Conservation (phyloP, 2,329 filamentous ascomycete species). For the Diaporthe caulivora region DNA sequence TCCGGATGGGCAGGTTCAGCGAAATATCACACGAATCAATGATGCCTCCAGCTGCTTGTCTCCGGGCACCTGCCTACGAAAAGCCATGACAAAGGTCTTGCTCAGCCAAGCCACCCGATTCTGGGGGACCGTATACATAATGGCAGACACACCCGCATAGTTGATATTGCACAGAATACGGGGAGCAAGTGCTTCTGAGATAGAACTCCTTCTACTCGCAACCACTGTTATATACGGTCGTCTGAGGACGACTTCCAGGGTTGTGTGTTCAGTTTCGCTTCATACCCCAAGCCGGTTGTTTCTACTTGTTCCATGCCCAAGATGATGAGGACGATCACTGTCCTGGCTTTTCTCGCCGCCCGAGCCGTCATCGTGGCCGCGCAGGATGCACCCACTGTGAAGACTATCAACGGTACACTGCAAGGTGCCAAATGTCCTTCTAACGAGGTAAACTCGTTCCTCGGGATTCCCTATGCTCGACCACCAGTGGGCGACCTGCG, state of each 20-base stretch:
- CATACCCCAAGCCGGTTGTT: too few species aligned
- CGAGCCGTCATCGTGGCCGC: constrained; percentile 11
- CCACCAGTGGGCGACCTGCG: constrained; percentile 30
- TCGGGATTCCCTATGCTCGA: constrained; percentile 34
- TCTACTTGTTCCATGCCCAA: neutral
- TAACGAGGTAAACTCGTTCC: constrained; percentile 24
- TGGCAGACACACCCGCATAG: neutral
- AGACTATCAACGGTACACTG: constrained; percentile 16
- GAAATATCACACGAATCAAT: constrained; percentile 16
- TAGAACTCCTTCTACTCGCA: neutral
- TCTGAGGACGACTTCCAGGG: neutral
- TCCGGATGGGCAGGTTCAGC: neutral
- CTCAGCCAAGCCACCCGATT: constrained; percentile 9
- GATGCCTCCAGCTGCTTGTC: neutral
- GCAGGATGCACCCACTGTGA: constrained; percentile 21
- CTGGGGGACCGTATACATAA: neutral
- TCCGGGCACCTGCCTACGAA: neutral
- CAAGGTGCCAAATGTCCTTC: constrained; percentile 25
- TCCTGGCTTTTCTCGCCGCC: constrained; percentile 8
- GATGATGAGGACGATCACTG: constrained; percentile 6
- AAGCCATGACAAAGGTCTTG: constrained; percentile 19
- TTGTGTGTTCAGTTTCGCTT: neutral
- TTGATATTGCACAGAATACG: too few species aligned
- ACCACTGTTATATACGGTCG: neutral
- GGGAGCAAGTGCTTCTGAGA: neutral